Evolutionary conservation across 2,329 filamentous ascomycete genomes (phyloP).

Genomic region (Trichophyton equinum): DNA sequence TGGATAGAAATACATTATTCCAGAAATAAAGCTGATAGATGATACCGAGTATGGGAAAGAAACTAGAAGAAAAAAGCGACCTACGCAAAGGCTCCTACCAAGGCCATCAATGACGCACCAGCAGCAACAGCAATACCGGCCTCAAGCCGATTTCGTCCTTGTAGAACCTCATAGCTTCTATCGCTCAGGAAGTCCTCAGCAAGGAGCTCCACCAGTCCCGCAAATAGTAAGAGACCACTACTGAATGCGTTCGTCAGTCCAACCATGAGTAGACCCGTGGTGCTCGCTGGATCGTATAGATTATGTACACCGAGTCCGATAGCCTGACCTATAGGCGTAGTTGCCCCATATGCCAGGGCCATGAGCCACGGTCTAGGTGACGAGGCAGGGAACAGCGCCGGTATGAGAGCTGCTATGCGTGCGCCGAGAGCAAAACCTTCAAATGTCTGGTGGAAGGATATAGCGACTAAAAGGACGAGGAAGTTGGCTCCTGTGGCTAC

Average conservation of each 20-base stretch:
- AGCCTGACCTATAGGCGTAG: slow-evolving; percentile 71
- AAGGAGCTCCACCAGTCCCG: slow-evolving; percentile 69
- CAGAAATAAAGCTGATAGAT: background rate
- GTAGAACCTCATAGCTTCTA: slow-evolving; percentile 48
- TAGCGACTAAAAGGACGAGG: slow-evolving; percentile 65
- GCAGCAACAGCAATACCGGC: slow-evolving; percentile 50
- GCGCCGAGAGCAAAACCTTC: slow-evolving; percentile 77
- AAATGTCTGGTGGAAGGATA: slow-evolving; percentile 77
- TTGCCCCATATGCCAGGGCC: slow-evolving; percentile 52
- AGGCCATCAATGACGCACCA: slow-evolving; percentile 51
- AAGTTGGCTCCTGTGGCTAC: slow-evolving; percentile 70
- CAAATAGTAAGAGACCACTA: slow-evolving; percentile 66
- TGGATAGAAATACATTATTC: background rate
- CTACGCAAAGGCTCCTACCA: slow-evolving; percentile 54
- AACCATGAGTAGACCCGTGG: slow-evolving; percentile 65
- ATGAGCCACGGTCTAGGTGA: slow-evolving; percentile 65
- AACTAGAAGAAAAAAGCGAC: background rate
- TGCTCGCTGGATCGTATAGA: slow-evolving; percentile 65
- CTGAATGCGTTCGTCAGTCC: slow-evolving; percentile 82
- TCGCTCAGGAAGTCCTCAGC: slow-evolving; percentile 70
- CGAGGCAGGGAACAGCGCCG: slow-evolving; percentile 50
- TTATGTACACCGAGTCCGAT: slow-evolving; percentile 67
- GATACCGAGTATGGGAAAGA: background rate
- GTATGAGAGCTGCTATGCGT: slow-evolving; percentile 66
- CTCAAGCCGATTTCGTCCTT: slow-evolving; percentile 46